These are phyloP conservation scores for Pelagophyceae sp. DNA, from an alignment of 352 stramenopile genomes.

Conservation along the genomic window DNA sequence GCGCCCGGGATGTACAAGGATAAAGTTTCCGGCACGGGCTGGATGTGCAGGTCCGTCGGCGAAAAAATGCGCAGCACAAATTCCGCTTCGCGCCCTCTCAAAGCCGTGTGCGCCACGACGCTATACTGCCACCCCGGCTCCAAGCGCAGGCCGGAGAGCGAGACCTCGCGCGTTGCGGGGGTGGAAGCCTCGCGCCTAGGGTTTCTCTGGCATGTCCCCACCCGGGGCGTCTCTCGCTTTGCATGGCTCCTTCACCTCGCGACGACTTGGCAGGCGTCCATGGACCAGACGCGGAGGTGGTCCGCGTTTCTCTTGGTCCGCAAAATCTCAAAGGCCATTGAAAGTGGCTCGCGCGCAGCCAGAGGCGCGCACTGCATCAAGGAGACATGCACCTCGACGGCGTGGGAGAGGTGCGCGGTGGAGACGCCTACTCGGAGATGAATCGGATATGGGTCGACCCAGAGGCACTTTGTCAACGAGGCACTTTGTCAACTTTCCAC, in stretches of 20 bases:
- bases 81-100: constrained; percentile 69
- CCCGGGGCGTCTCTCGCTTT: too few relatives aligned
- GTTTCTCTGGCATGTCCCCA: too few relatives aligned
- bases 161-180: constrained; percentile 52
- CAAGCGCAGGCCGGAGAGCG: constrained; percentile 59
- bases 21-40: constrained; percentile 56
- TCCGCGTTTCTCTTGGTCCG: constrained; percentile 43
- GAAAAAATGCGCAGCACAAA: constrained; percentile 76
- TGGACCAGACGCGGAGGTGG: constrained; percentile 55
- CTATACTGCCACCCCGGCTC: constrained; percentile 61
- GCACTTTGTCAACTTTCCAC: too few relatives aligned
- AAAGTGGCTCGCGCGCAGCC: constrained; percentile 51
- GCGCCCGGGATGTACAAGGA: constrained; percentile 53
- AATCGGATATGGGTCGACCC: too few relatives aligned
- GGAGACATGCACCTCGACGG: constrained; percentile 53
- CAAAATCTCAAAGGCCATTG: constrained; percentile 70
- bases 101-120: constrained; percentile 65
- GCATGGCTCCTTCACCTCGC: too few relatives aligned
- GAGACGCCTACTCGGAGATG: too few relatives aligned
- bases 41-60: constrained; percentile 55
- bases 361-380: constrained; percentile 69
- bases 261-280: constrained; percentile 50
- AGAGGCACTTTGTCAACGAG: too few relatives aligned
- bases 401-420: too few relatives aligned
- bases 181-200: constrained; percentile 44